Conservation (phyloP, 2,329 filamentous ascomycete genomes). For the Penicillium thymicola region DNA sequence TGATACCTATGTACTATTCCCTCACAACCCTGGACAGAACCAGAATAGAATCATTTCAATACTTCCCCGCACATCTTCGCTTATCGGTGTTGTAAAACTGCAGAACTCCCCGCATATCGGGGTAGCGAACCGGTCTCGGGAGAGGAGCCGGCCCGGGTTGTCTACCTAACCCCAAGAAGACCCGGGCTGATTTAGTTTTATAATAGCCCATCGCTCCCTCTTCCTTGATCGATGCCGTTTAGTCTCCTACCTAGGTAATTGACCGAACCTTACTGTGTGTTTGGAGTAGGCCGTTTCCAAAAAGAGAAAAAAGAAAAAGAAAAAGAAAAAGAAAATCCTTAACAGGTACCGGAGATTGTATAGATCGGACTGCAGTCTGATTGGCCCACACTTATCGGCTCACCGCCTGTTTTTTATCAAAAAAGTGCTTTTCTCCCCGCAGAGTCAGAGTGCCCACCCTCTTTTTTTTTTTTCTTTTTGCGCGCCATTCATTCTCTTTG, state of each 20-base stretch:
- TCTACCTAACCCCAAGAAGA: neutral
- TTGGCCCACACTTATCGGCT: constrained; percentile 32
- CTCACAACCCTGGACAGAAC: neutral
- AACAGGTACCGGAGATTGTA: neutral
- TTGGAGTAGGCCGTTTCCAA: neutral
- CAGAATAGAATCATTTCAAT: constrained; percentile 13
- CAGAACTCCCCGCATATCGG: constrained; percentile 8
- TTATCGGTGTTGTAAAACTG: neutral
- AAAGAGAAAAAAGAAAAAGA: neutral
- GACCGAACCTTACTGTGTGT: neutral
- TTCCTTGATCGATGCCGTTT: too few relatives aligned
- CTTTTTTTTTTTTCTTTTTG: constrained; percentile 12
- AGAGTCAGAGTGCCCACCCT: constrained; percentile 12
- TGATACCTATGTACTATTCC: constrained; percentile 18
- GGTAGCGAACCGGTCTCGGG: constrained; percentile 7
- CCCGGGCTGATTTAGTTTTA: neutral
- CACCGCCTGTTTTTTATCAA: constrained; percentile 34
- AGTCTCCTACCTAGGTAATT: neutral
- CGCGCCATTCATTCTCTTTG: constrained; percentile 11
- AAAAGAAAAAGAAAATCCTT: neutral
- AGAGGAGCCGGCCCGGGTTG: constrained; percentile 1
- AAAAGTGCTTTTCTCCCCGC: constrained; percentile 22
- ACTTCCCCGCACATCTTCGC: neutral
- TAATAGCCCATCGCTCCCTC: neutral
- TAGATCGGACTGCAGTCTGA: constrained; percentile 5